These are phyloP conservation scores for Candida dajiaensis DNA, from an alignment of 805 yeast species.

Conservation along the genomic window DNA sequence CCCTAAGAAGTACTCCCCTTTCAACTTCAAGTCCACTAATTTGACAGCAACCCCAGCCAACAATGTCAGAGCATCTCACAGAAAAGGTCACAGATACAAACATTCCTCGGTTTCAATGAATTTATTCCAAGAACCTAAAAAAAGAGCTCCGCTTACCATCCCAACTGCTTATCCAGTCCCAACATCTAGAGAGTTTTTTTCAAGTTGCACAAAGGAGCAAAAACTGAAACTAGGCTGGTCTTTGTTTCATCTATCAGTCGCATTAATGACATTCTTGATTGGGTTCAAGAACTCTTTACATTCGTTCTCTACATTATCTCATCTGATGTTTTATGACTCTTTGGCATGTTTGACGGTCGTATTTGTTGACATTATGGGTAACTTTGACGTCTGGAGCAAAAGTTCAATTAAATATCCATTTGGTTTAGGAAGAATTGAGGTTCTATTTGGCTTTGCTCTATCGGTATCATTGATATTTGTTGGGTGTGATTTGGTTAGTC, in stretches of 20 bases:
- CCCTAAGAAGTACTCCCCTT: slow-evolving; percentile 38
- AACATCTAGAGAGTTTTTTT: slow-evolving; percentile 49
- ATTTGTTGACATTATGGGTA: slow-evolving; percentile 74
- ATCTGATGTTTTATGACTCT: slow-evolving; percentile 81
- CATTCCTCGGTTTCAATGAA: slow-evolving; percentile 97
- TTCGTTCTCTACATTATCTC: slow-evolving; percentile 74
- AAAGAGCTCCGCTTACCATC: slow-evolving; percentile 65
- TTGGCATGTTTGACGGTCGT: slow-evolving; percentile 67
- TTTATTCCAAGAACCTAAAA: slow-evolving; percentile 88
- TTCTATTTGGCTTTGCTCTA: slow-evolving; percentile 79
- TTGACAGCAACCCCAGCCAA: slow-evolving; percentile 28
- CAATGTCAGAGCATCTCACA: slow-evolving; percentile 51
- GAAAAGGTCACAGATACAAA: slow-evolving; percentile 93
- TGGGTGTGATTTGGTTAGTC: slow-evolving; percentile 84
- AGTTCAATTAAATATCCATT: slow-evolving; percentile 83
- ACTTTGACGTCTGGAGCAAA: slow-evolving; percentile 86
- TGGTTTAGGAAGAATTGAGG: slow-evolving; percentile 89
- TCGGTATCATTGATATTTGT: slow-evolving; percentile 83
- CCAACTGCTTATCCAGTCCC: slow-evolving; percentile 55
- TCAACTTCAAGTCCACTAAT: slow-evolving; percentile 58
- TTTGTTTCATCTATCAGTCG: slow-evolving; percentile 44
- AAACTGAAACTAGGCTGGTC: slow-evolving; percentile 56
- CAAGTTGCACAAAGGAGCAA: slow-evolving; percentile 55
- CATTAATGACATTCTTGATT: slow-evolving; percentile 49
- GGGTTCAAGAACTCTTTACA: slow-evolving; percentile 55